Evolutionary conservation across 148 eudicot species (phyloP).

Genomic region (Linanthus parryae): DNA sequence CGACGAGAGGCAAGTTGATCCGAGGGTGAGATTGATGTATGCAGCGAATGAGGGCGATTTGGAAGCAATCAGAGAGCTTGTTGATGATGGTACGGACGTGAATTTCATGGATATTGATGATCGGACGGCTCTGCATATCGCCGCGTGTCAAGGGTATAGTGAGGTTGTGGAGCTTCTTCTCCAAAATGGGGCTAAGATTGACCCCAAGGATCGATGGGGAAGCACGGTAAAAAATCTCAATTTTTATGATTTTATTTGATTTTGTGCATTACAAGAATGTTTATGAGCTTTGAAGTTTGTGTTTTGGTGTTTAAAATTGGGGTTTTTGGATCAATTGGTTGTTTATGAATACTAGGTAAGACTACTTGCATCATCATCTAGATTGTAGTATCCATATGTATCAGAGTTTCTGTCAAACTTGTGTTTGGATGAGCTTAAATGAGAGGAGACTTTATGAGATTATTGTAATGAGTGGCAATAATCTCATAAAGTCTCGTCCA

Average conservation of each 20-base stretch:
- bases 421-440: too few relatives aligned
- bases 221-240: conserved; percentile 61
- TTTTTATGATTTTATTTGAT: too few relatives aligned
- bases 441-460: too few relatives aligned
- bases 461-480: too few relatives aligned
- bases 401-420: neutral
- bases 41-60: conserved; percentile 66
- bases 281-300: too few relatives aligned
- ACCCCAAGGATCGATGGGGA: conserved; percentile 91
- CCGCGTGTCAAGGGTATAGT: conserved; percentile 74
- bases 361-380: neutral
- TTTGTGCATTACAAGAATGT: too few relatives aligned
- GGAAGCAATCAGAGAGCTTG: conserved; percentile 61
- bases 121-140: conserved; percentile 78
- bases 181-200: conserved; percentile 50
- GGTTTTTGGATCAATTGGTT: neutral
- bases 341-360: neutral
- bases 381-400: neutral
- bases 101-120: conserved; percentile 71
- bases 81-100: conserved; percentile 54
- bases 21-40: conserved; percentile 65
- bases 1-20: conserved; percentile 24
- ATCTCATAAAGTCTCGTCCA: too few relatives aligned
- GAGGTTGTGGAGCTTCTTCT: conserved; percentile 64
- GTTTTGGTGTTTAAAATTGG: too few relatives aligned